These are phyloP conservation scores for Coemansia javaensis DNA, from an alignment of 192 early-diverging fungal species.

Conservation along the genomic window DNA sequence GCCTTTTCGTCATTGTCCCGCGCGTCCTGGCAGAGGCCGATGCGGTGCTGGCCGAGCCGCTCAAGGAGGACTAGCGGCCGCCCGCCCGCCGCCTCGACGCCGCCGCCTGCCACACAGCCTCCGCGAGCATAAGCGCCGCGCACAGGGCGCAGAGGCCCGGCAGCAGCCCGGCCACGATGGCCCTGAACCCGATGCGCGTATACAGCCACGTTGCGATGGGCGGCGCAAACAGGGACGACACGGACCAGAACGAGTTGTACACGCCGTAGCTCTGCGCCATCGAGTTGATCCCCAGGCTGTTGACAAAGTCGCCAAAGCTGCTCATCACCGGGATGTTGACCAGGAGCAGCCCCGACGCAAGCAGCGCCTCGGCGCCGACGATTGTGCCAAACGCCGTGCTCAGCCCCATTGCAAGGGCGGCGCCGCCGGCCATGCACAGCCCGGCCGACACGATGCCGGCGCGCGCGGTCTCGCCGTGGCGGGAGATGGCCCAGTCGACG, in stretches of 20 bases:
- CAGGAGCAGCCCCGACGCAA: constrained; percentile 11
- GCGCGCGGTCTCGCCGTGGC: constrained; percentile 23
- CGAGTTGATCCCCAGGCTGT: constrained; percentile 29
- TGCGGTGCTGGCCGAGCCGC: constrained; percentile 13
- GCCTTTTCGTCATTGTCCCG: constrained; percentile 15
- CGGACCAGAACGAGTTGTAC: constrained; percentile 41
- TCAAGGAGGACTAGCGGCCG: background rate
- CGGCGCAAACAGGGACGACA: constrained; percentile 31
- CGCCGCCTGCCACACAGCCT: constrained; percentile 1
- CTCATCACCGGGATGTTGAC: constrained; percentile 49
- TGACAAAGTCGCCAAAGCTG: constrained; percentile 50
- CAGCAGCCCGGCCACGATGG: constrained; percentile 19
- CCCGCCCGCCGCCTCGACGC: too few species aligned
- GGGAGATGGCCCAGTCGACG: constrained; percentile 22
- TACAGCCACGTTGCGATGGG: constrained; percentile 37
- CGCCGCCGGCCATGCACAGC: constrained; percentile 14
- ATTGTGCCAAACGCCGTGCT: constrained; percentile 28
- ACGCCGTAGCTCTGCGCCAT: constrained; percentile 45
- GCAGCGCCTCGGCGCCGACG: constrained; percentile 13
- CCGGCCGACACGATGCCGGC: constrained; percentile 21
- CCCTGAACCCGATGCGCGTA: constrained; percentile 29
- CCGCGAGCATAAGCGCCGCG: constrained; percentile 9
- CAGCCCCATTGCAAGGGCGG: constrained; percentile 22
- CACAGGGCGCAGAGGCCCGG: constrained; percentile 20
- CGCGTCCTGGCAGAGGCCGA: constrained; percentile 12